Conservation (phyloP, 2,329 filamentous ascomycete species). For the Microsporum ferrugineum region DNA sequence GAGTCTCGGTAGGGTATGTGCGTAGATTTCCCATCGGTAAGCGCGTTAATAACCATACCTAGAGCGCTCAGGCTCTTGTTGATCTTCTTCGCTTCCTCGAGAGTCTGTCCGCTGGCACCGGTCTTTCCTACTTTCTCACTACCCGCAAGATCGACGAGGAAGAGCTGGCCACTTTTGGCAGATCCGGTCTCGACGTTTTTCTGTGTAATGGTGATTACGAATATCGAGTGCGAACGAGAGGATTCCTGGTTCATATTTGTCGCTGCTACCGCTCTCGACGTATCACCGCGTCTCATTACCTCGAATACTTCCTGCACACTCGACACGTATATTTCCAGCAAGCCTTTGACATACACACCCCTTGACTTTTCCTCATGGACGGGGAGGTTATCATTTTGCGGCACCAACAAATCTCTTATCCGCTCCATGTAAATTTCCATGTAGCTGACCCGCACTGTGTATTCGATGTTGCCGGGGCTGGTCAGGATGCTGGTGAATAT, state of each 20-base stretch:
- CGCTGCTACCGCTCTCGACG: slow-evolving; percentile 78
- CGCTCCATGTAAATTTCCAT: slow-evolving; percentile 99
- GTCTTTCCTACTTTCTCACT: slow-evolving; percentile 99
- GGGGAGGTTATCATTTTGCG: slow-evolving; percentile 89
- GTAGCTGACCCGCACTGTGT: slow-evolving; percentile 96
- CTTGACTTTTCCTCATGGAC: slow-evolving; percentile 97
- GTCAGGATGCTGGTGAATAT: slow-evolving; percentile 92
- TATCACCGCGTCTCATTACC: slow-evolving; percentile 86
- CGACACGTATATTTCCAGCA: slow-evolving; percentile 89
- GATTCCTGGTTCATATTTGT: slow-evolving; percentile 99
- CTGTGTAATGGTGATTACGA: slow-evolving; percentile 91
- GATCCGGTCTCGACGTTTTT: slow-evolving; percentile 96
- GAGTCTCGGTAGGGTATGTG: slow-evolving; percentile 96
- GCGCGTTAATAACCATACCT: slow-evolving; percentile 96
- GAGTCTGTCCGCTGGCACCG: slow-evolving; percentile 87
- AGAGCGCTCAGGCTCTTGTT: slow-evolving; percentile 98
- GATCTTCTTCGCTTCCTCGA: slow-evolving; percentile 99
- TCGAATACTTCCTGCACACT: slow-evolving; percentile 94
- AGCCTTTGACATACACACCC: slow-evolving; percentile 91
- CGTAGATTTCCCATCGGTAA: slow-evolving; percentile 93
- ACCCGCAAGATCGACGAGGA: slow-evolving; percentile 94
- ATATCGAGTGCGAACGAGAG: slow-evolving; percentile 95
- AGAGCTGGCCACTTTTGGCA: slow-evolving; percentile 89
- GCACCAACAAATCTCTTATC: slow-evolving; percentile 83
- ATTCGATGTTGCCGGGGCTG: slow-evolving; percentile 87